Conservation (phyloP, 768 basidiomycete species). For the Leucocoprinus leucothites region DNA sequence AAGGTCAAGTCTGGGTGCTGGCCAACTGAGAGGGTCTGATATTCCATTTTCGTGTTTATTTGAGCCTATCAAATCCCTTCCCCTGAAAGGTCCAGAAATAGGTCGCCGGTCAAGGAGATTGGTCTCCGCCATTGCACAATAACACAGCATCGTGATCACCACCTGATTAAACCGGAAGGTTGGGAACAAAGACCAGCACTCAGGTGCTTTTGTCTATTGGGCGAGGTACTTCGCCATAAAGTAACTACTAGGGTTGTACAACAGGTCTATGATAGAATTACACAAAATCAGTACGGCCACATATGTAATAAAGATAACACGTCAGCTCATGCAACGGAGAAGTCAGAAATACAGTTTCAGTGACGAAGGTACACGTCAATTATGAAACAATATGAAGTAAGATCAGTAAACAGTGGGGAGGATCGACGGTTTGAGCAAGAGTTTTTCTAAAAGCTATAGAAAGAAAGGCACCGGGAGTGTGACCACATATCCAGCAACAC, state of each 20-base stretch:
- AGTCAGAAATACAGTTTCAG: not conserved
- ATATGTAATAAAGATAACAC: slow-evolving; percentile 7
- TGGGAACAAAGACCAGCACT: no score
- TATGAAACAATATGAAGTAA: not conserved
- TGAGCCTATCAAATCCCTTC: not conserved
- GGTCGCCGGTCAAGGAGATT: not conserved
- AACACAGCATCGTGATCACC: no score
- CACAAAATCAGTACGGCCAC: not conserved
- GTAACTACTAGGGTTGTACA: not conserved
- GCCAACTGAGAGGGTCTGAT: slow-evolving; percentile 1
- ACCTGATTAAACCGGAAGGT: no score
- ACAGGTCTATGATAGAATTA: not conserved
- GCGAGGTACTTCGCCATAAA: no score
- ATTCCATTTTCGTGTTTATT: not conserved
- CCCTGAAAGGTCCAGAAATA: not conserved
- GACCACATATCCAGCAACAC: no score
- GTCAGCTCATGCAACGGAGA: not conserved
- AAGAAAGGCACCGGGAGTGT: not conserved
- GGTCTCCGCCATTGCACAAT: not conserved
- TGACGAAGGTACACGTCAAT: not conserved
- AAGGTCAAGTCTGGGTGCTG: not conserved
- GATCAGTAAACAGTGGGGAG: no score
- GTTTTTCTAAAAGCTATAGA: not conserved
- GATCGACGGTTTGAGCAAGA: not conserved
- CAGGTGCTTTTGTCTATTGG: no score